These are phyloP conservation scores for Phaseolus lunatus DNA, from an alignment of 306 rosid genomes.

Conservation along the genomic window DNA sequence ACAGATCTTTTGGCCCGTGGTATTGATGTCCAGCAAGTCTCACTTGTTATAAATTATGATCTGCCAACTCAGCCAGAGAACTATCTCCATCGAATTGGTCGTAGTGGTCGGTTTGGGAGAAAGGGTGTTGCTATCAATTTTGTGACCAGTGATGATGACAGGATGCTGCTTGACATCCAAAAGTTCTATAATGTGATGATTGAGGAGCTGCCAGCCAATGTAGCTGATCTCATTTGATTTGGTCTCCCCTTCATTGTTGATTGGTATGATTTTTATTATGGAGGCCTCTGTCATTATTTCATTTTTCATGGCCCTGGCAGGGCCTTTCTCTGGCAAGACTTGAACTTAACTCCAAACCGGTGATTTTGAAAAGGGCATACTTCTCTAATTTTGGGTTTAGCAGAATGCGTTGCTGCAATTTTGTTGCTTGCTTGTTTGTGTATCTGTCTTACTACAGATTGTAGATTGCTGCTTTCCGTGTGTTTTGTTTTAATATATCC, in stretches of 20 bases:
- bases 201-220: slow-evolving; percentile 33
- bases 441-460: slow-evolving; percentile 9
- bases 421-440: slow-evolving; percentile 57
- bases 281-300: slow-evolving; percentile 43
- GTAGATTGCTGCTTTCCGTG: slow-evolving; percentile 11
- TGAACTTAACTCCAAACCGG: slow-evolving; percentile 30
- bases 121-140: slow-evolving; percentile 35
- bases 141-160: slow-evolving; percentile 21
- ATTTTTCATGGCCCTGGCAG: slow-evolving; percentile 45
- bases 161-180: slow-evolving; percentile 28
- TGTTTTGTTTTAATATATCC: slow-evolving; percentile 41
- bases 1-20: slow-evolving; percentile 30
- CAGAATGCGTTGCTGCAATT: slow-evolving; percentile 43
- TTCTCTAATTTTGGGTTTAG: slow-evolving; percentile 45
- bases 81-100: slow-evolving; percentile 36
- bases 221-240: slow-evolving; percentile 44
- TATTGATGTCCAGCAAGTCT: slow-evolving; percentile 16
- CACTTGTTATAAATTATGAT: slow-evolving; percentile 28
- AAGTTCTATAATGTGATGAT: slow-evolving; percentile 23
- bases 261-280: not conserved
- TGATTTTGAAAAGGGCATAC: slow-evolving; percentile 1
- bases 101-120: slow-evolving; percentile 34
- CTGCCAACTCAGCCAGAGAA: slow-evolving; percentile 36
- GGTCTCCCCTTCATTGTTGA: not conserved
- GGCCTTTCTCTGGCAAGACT: slow-evolving; percentile 45